These are phyloP conservation scores for Aristolochia californica DNA, from an alignment of 164 flowering plant species.

Conservation along the genomic window DNA sequence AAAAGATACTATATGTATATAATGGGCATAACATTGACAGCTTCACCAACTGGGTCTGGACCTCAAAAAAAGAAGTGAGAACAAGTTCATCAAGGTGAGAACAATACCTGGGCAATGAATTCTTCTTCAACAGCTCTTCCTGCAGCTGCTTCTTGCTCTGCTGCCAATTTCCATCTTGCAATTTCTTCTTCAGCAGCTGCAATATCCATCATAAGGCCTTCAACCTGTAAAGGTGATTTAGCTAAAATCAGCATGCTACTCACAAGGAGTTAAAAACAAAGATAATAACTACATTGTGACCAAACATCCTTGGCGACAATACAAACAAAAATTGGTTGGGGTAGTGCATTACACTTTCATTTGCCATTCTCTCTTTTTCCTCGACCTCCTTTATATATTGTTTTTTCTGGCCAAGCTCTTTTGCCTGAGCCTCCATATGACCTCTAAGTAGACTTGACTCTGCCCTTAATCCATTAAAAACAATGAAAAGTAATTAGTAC, in stretches of 20 bases:
- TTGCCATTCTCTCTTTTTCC: constrained; percentile 84
- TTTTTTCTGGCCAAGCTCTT: constrained; percentile 63
- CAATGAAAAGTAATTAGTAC: no score
- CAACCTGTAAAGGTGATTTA: constrained; percentile 37
- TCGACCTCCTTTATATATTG: constrained; percentile 61
- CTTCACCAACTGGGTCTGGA: no score
- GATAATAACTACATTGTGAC: not conserved
- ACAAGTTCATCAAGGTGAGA: not conserved
- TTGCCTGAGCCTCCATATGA: constrained; percentile 60
- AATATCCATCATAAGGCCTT: constrained; percentile 95
- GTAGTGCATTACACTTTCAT: constrained; percentile 46
- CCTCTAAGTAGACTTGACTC: constrained; percentile 65
- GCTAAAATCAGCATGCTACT: not conserved
- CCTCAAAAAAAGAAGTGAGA: no score
- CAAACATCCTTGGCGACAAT: not conserved
- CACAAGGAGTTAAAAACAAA: not conserved
- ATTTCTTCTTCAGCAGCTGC: constrained; percentile 96
- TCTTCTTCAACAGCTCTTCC: constrained; percentile 88
- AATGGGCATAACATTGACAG: no score
- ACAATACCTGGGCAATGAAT: constrained; percentile 50
- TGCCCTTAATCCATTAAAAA: constrained; percentile 57
- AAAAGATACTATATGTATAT: no score
- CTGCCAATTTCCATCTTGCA: constrained; percentile 89
- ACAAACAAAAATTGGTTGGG: not conserved
- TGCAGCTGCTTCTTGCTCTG: constrained; percentile 96